phyloP scores from a whole-genome alignment of 345 rosid genomes.

The Eucalyptus albens region DNA sequence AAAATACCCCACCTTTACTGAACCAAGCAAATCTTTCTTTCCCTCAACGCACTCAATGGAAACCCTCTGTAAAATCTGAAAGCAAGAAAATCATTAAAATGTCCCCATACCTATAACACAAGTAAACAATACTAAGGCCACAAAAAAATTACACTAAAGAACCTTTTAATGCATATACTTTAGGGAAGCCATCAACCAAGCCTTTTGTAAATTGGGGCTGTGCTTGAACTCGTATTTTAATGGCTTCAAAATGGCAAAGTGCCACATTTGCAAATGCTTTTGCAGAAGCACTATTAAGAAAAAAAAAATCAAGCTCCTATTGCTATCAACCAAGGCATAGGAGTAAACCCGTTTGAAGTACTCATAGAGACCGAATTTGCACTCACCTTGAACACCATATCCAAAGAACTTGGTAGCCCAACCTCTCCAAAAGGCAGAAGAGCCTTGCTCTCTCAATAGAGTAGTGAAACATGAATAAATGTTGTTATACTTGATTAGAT shows the following conservation, averaged over 20 bases:
- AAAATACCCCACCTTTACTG: too few relatives aligned
- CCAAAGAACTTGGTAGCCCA: conserved; percentile 47
- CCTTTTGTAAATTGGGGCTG: conserved; percentile 49
- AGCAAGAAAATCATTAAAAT: too few relatives aligned
- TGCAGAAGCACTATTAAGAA: conserved; percentile 44
- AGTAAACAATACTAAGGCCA: not conserved
- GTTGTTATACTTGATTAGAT: conserved; percentile 39
- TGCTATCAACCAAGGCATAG: conserved; percentile 4
- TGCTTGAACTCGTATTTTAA: conserved; percentile 50
- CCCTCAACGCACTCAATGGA: too few relatives aligned
- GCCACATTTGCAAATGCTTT: conserved; percentile 53
- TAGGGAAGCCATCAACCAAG: conserved; percentile 45
- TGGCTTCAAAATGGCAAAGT: conserved; percentile 53
- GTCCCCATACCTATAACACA: not conserved
- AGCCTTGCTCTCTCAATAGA: conserved; percentile 49
- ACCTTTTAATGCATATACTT: conserved; percentile 33
- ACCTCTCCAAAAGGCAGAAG: conserved; percentile 6
- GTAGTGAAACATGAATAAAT: conserved; percentile 32
- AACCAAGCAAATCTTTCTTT: too few relatives aligned
- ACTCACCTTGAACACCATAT: conserved; percentile 51
- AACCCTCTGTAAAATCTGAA: too few relatives aligned
- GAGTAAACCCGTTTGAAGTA: conserved; percentile 43
- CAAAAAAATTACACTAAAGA: conserved; percentile 20
- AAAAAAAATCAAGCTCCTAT: conserved; percentile 33
- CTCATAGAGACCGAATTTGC: conserved; percentile 49